Percentiles rank a stretch among this genome's conserved stretches.
phyloP scores from a whole-genome alignment of 2,329 filamentous ascomycete genomes.

The Phialophora chinensis region DNA sequence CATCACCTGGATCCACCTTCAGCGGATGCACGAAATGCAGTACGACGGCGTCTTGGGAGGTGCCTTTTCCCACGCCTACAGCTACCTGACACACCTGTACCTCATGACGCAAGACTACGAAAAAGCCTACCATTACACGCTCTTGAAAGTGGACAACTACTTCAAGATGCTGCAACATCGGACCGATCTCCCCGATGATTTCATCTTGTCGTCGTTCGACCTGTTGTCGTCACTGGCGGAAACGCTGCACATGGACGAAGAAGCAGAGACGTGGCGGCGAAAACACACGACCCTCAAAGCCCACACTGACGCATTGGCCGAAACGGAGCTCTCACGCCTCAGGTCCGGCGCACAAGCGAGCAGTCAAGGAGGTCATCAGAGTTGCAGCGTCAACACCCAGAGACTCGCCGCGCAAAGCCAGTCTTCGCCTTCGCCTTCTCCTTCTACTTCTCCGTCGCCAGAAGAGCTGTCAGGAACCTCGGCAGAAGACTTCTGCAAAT shows the following conservation, averaged over 20 bases:
- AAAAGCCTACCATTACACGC: constrained; percentile 12
- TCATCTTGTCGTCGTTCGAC: constrained; percentile 6
- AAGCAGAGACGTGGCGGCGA: not conserved
- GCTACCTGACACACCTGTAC: constrained; percentile 19
- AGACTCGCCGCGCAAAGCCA: not conserved
- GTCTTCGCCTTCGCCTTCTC: not conserved
- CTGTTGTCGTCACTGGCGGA: constrained; percentile 70
- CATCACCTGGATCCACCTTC: constrained; percentile 4
- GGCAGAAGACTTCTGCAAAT: constrained; percentile 1
- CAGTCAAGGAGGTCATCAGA: not conserved
- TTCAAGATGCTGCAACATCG: constrained; percentile 8
- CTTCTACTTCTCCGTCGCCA: no score
- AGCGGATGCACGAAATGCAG: constrained; percentile 3
- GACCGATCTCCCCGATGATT: constrained; percentile 10
- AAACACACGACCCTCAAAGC: not conserved
- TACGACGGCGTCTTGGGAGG: constrained; percentile 7
- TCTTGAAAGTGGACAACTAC: constrained; percentile 14
- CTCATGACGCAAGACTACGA: constrained; percentile 14
- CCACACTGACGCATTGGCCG: not conserved
- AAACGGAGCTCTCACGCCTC: not conserved
- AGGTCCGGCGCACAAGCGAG: not conserved
- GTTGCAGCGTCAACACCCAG: not conserved
- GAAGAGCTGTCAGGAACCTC: not conserved
- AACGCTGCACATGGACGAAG: not conserved
- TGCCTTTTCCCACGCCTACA: constrained; percentile 15